phyloP scores from a whole-genome alignment of 148 eudicot genomes.

The Suaeda aralocaspica region DNA sequence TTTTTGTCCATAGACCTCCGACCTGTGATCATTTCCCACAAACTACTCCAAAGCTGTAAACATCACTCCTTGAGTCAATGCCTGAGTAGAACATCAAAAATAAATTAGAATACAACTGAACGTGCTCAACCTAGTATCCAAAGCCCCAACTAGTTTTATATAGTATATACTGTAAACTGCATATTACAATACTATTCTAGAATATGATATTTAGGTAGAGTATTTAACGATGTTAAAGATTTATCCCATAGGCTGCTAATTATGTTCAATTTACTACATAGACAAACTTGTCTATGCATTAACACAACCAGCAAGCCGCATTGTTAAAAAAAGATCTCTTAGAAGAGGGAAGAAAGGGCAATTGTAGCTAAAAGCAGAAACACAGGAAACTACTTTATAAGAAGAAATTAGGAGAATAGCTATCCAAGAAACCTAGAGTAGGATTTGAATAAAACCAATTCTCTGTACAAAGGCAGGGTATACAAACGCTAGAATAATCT shows the following conservation, averaged over 20 bases:
- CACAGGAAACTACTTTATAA: neutral
- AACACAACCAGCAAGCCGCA: neutral
- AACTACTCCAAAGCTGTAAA: constrained; percentile 78
- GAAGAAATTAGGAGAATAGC: neutral
- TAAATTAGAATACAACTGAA: constrained; percentile 9
- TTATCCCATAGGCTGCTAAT: neutral
- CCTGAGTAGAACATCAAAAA: constrained; percentile 34
- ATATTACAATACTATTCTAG: neutral
- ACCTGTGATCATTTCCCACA: constrained; percentile 69
- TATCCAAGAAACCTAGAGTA: neutral
- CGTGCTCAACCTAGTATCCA: neutral
- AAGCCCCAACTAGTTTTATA: neutral
- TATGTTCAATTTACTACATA: too few relatives aligned
- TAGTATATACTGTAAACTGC: too few relatives aligned
- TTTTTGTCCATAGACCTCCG: constrained; percentile 83
- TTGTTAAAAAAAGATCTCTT: neutral
- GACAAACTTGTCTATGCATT: too few relatives aligned
- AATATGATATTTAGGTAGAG: neutral
- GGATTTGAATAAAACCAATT: neutral
- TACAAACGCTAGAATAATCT: neutral
- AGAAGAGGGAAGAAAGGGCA: neutral
- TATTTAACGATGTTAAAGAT: neutral
- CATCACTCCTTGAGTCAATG: constrained; percentile 71
- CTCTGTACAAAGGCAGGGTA: neutral
- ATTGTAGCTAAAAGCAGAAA: neutral